phyloP scores from a whole-genome alignment of 495 filamentous ascomycete genomes.

The Penicillium antarcticum region DNA sequence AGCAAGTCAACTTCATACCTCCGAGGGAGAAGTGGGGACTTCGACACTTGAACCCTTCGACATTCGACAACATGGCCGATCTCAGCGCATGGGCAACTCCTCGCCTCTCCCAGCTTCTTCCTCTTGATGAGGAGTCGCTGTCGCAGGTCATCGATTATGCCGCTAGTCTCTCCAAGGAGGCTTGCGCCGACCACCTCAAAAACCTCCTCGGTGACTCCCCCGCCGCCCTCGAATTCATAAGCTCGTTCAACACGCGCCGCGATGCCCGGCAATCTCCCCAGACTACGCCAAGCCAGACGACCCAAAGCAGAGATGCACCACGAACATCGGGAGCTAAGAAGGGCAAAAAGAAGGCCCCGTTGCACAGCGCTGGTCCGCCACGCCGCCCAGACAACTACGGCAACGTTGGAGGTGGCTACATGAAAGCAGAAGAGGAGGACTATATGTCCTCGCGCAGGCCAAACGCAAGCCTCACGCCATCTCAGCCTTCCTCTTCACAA shows the following conservation, averaged over 20 bases:
- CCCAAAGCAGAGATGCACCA: slow-evolving; percentile 23
- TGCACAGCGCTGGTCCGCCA: slow-evolving; percentile 59
- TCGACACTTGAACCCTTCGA: neutral
- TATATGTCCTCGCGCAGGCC: slow-evolving; percentile 49
- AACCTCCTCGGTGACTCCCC: slow-evolving; percentile 85
- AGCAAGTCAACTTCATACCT: too few relatives aligned
- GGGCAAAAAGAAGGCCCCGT: slow-evolving; percentile 57
- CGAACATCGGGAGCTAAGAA: slow-evolving; percentile 26
- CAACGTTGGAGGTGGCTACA: slow-evolving; percentile 54
- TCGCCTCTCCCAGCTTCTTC: slow-evolving; percentile 73
- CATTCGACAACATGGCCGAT: slow-evolving; percentile 17
- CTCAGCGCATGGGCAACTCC: slow-evolving; percentile 55
- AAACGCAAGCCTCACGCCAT: slow-evolving; percentile 25
- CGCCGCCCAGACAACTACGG: slow-evolving; percentile 59
- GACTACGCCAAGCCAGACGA: slow-evolving; percentile 11
- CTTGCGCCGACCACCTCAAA: slow-evolving; percentile 78
- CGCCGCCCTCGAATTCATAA: slow-evolving; percentile 84
- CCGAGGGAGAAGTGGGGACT: too few relatives aligned
- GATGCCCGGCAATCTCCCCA: slow-evolving; percentile 37
- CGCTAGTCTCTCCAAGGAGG: slow-evolving; percentile 63
- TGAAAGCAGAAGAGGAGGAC: slow-evolving; percentile 59
- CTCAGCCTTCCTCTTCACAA: slow-evolving; percentile 22
- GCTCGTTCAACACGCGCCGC: slow-evolving; percentile 78
- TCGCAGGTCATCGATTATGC: slow-evolving; percentile 80
- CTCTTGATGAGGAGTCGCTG: slow-evolving; percentile 78